Base-by-base conservation (phyloP, 2,329 filamentous ascomycete genomes). In the Cladosporium cucumerinum region DNA sequence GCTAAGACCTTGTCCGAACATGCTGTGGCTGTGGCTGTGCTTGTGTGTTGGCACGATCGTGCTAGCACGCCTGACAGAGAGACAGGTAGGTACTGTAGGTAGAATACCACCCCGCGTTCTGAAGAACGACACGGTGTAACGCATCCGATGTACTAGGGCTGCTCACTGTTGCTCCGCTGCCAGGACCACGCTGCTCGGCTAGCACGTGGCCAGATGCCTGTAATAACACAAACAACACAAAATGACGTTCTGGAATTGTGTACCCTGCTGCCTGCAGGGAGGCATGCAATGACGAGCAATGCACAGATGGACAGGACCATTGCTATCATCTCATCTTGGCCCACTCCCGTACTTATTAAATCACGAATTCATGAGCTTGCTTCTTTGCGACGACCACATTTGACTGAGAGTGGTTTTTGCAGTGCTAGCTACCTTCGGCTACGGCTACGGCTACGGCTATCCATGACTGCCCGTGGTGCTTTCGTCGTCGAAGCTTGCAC, bases 1-100 rank as follows among this genome's bases (percentile, higher is more conserved):
- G 43, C 26, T 61, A 51, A 30, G 46, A 52, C 58, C 58, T 61
- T 61, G 46, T 61, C 28, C 39, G 10, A 46, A 34, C 7, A n/a
- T n/a, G n/a, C n/a, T n/a, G n/a, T n/a, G n/a, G 39, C 39, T 6
- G 39, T 46, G 39, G 39, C 39, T 21, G 39, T n/a, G 11, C 8
- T 21, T 10, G n/a, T 46, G 39, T 46, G 39, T 46, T 46, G 39
- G 39, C 39, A 46, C 8, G 8, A 21, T 32, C 3, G 12, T 30
- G 26, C 14, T 3, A 28, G 51, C 3, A 54, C 26, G 51, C 51
- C 30, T 54, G 39, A 46, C 39, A 43, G 36, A 6, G 2, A 1
- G 39, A 11, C 39, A 46, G n/a, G 12, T n/a, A 21, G n/a, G 23
- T 7, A n/a, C 21, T 7, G 12, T n/a, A 21, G n/a, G 23, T 7